These are phyloP conservation scores for Paraphaeosphaeria minitans DNA, from an alignment of 2,329 filamentous ascomycete genomes.

Conservation along the genomic window DNA sequence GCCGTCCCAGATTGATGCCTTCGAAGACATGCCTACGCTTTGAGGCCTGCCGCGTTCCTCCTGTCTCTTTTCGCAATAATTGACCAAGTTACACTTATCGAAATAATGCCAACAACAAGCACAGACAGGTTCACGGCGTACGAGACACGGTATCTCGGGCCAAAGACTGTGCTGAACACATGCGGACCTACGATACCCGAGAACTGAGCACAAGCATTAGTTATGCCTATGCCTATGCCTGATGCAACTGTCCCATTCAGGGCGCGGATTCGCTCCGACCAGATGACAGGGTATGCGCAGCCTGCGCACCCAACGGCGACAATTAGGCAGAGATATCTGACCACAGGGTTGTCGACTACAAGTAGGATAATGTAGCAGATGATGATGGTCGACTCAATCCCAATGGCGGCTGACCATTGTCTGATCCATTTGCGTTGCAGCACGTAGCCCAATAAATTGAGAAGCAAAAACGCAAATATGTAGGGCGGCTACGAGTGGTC, in stretches of 20 bases:
- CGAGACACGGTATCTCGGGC: conserved; percentile 24
- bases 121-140: conserved; percentile 27
- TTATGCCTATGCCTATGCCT: conserved; percentile 26
- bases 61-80: conserved; percentile 19
- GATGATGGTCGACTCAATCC: conserved; percentile 23
- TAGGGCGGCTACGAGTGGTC: conserved; percentile 21
- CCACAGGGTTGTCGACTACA: conserved; percentile 21
- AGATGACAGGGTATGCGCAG: conserved; percentile 27
- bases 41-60: neutral
- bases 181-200: conserved; percentile 27
- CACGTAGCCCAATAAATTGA: conserved; percentile 25
- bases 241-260: conserved; percentile 27
- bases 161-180: conserved; percentile 26
- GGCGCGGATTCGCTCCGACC: conserved; percentile 25
- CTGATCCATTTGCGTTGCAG: conserved; percentile 27
- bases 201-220: conserved; percentile 28
- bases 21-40: neutral
- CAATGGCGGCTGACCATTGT: conserved; percentile 24
- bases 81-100: conserved; percentile 23
- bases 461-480: conserved; percentile 23
- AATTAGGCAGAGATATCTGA: conserved; percentile 23
- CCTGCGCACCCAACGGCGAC: conserved; percentile 25
- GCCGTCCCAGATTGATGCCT: no score
- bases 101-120: conserved; percentile 23
- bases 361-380: conserved; percentile 27